Conservation (phyloP, 257 asterid genomes). For the Nemophila menziesii region DNA sequence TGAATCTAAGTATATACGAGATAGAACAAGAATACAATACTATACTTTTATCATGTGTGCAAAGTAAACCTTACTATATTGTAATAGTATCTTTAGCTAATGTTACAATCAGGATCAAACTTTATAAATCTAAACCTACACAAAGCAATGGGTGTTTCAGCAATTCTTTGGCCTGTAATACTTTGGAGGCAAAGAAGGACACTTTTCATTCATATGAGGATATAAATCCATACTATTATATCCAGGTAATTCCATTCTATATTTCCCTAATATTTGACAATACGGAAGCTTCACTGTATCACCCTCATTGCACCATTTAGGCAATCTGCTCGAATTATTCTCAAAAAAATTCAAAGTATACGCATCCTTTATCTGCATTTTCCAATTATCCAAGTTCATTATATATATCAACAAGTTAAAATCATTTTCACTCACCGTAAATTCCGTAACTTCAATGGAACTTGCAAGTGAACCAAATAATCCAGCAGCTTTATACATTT, state of each 20-base stretch:
- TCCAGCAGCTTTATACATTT: conserved; percentile 87
- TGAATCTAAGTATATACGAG: no score
- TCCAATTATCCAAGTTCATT: not conserved
- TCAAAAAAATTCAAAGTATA: conserved; percentile 65
- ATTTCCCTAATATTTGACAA: conserved; percentile 77
- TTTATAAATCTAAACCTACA: not conserved
- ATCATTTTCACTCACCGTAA: conserved; percentile 48
- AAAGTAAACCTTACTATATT: no score
- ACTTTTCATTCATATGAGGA: conserved; percentile 77
- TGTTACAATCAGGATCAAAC: no score
- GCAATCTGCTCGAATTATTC: conserved; percentile 61
- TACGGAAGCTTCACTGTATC: conserved; percentile 70
- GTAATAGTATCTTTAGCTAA: no score
- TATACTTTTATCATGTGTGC: no score
- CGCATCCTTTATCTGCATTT: conserved; percentile 80
- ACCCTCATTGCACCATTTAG: conserved; percentile 82
- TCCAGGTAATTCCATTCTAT: conserved; percentile 74
- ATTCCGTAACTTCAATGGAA: conserved; percentile 82
- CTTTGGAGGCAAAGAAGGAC: conserved; percentile 73
- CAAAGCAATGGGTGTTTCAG: conserved; percentile 20
- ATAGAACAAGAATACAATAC: no score
- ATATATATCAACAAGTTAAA: not conserved
- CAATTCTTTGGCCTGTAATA: conserved; percentile 64
- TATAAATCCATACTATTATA: conserved; percentile 63
- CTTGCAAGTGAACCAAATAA: conserved; percentile 56